A percentile compares a stretch with the other conserved stretches of the same genome.
phyloP scores from a whole-genome alignment of 169 alveolate genomes.

The Plasmodium gallinaceum region DNA sequence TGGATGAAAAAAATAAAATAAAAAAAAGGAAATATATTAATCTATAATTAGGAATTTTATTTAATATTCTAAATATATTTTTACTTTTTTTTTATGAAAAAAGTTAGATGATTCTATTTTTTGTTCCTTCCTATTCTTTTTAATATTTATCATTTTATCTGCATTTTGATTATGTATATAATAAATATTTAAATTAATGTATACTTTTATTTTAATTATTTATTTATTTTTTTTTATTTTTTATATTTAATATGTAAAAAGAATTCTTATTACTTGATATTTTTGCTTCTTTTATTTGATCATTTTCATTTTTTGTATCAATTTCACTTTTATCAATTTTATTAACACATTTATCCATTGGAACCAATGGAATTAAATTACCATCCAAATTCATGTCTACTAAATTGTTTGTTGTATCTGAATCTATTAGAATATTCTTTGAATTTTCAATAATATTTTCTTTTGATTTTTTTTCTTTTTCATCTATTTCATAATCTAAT shows the following conservation, averaged over 20 bases:
- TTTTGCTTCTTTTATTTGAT: background rate
- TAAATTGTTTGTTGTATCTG: background rate
- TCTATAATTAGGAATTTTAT: no score
- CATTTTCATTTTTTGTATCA: background rate
- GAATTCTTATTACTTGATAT: background rate
- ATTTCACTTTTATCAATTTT: background rate
- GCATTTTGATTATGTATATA: background rate
- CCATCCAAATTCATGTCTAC: background rate
- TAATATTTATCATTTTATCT: background rate
- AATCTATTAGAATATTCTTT: background rate
- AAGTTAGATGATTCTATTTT: constrained; percentile 32
- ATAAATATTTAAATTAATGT: background rate
- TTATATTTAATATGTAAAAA: background rate
- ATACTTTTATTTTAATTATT: background rate
- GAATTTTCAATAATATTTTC: background rate
- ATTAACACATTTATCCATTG: background rate
- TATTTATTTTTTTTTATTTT: background rate
- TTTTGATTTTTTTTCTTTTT: constrained; percentile 9
- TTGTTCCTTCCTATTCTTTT: constrained; percentile 21
- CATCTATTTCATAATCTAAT: constrained; percentile 3
- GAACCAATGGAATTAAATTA: background rate
- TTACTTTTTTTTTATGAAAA: constrained; percentile 73
- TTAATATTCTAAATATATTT: background rate
- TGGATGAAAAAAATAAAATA: no score
- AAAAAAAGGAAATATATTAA: no score